Evolutionary conservation across 345 rosid species (phyloP).

Genomic region (Reutealis trisperma): DNA sequence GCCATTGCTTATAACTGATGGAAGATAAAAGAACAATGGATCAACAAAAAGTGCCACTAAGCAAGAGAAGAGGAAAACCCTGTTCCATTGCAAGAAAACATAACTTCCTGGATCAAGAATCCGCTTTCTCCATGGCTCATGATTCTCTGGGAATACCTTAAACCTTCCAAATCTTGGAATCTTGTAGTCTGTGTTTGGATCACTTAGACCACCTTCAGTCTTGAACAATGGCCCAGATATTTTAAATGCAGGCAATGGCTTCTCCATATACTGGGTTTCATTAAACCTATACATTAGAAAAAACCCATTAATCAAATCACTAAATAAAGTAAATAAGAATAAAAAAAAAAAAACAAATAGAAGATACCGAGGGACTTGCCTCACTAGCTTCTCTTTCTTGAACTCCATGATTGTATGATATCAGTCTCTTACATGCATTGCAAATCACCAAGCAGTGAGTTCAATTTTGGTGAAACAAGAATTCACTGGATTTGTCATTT

Average conservation of each 20-base stretch:
- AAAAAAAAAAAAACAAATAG: slow-evolving; percentile 13
- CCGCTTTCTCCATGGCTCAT: slow-evolving; percentile 41
- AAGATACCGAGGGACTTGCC: slow-evolving; percentile 30
- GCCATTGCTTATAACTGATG: slow-evolving; percentile 49
- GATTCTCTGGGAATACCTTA: slow-evolving; percentile 61
- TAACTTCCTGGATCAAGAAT: slow-evolving; percentile 78
- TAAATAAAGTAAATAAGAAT: neutral
- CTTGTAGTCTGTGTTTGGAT: slow-evolving; percentile 23
- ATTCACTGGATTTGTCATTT: slow-evolving; percentile 19
- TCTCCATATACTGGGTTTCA: slow-evolving; percentile 31
- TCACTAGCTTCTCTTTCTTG: slow-evolving; percentile 52
- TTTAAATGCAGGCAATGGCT: slow-evolving; percentile 48
- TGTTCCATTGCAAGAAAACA: slow-evolving; percentile 55
- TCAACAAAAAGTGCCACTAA: slow-evolving; percentile 78
- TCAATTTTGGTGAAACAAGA: slow-evolving; percentile 6
- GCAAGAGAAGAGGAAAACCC: slow-evolving; percentile 74
- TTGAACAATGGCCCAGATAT: slow-evolving; percentile 39
- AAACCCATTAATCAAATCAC: slow-evolving; percentile 5
- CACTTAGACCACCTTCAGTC: slow-evolving; percentile 31
- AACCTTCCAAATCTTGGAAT: slow-evolving; percentile 48
- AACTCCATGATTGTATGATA: slow-evolving; percentile 40
- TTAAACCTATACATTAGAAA: slow-evolving; percentile 38
- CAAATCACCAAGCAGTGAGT: neutral
- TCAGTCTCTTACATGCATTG: neutral
- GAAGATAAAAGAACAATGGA: slow-evolving; percentile 80